A percentile compares a stretch with the other conserved stretches of the same genome.
Conservation (phyloP, 768 basidiomycete species). For the Cystobasidium ongulense region DNA sequence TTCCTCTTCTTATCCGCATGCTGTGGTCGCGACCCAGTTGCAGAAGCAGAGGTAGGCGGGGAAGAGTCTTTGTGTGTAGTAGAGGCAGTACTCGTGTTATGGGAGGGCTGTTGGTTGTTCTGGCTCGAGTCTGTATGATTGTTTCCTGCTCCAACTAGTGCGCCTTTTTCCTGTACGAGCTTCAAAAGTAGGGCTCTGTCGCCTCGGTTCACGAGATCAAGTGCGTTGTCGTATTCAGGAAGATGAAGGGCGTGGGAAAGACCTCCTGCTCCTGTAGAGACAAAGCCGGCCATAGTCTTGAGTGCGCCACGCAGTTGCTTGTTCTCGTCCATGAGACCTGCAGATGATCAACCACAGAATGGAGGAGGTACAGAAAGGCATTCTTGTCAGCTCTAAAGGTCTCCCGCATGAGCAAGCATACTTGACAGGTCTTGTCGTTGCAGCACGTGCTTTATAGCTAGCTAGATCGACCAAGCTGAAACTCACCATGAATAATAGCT, state of each 20-base stretch:
- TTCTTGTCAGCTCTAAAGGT: too few species aligned
- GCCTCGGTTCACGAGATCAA: not conserved
- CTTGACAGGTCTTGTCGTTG: not conserved
- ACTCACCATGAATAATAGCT: constrained; percentile 5
- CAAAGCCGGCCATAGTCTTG: not conserved
- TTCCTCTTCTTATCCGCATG: not conserved
- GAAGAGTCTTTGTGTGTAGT: not conserved
- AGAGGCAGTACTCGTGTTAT: not conserved
- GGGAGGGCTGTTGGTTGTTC: too few species aligned
- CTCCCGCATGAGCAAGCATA: too few species aligned
- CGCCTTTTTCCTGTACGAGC: not conserved
- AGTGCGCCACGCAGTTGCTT: not conserved
- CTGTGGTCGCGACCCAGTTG: not conserved
- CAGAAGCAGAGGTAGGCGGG: not conserved
- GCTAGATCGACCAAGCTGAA: not conserved
- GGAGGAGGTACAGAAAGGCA: not conserved
- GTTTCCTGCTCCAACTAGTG: not conserved
- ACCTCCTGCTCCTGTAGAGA: not conserved
- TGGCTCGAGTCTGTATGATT: not conserved
- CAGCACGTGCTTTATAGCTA: not conserved
- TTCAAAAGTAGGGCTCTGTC: not conserved
- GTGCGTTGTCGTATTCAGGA: not conserved
- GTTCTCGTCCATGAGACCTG: constrained; percentile 8
- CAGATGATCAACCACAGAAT: not conserved
- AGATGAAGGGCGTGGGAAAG: not conserved